Evolutionary conservation across 176 grass and related monocot genomes (phyloP).

Genomic region (Oryza meridionalis): DNA sequence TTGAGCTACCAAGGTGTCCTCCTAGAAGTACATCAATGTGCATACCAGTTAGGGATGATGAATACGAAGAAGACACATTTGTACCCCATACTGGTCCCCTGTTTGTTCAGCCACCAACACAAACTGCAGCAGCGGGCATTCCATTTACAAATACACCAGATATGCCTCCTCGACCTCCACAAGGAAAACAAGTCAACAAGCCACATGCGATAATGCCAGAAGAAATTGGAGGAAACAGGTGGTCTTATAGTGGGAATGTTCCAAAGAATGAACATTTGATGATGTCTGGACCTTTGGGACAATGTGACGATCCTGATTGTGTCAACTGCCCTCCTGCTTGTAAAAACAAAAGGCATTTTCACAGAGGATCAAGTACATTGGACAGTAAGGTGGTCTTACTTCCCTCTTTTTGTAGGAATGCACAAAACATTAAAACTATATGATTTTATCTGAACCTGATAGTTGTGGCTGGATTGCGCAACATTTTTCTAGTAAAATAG

Average conservation of each 20-base stretch:
- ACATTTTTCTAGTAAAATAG: neutral
- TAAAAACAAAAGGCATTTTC: slow-evolving; percentile 68
- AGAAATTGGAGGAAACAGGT: slow-evolving; percentile 51
- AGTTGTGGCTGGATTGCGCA: neutral
- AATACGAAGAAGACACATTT: slow-evolving; percentile 55
- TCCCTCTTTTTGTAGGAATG: neutral
- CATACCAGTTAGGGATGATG: slow-evolving; percentile 64
- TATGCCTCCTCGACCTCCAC: slow-evolving; percentile 39
- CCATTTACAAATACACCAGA: slow-evolving; percentile 49
- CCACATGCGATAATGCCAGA: slow-evolving; percentile 60
- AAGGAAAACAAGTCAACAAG: slow-evolving; percentile 54
- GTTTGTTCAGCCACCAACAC: slow-evolving; percentile 42
- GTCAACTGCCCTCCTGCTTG: slow-evolving; percentile 82
- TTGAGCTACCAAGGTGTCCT: slow-evolving; percentile 67
- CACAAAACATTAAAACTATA: neutral
- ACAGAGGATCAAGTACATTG: slow-evolving; percentile 46
- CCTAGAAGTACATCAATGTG: slow-evolving; percentile 87
- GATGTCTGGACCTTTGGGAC: slow-evolving; percentile 88
- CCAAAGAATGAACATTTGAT: slow-evolving; percentile 78
- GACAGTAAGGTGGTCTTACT: slow-evolving; percentile 69
- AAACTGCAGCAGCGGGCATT: slow-evolving; percentile 39
- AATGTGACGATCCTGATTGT: slow-evolving; percentile 90
- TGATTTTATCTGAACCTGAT: slow-evolving; percentile 14
- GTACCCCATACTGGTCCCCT: slow-evolving; percentile 76
- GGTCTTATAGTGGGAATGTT: slow-evolving; percentile 43